Conservation (phyloP, 768 basidiomycete genomes). For the Chlorophyllum brunneum region DNA sequence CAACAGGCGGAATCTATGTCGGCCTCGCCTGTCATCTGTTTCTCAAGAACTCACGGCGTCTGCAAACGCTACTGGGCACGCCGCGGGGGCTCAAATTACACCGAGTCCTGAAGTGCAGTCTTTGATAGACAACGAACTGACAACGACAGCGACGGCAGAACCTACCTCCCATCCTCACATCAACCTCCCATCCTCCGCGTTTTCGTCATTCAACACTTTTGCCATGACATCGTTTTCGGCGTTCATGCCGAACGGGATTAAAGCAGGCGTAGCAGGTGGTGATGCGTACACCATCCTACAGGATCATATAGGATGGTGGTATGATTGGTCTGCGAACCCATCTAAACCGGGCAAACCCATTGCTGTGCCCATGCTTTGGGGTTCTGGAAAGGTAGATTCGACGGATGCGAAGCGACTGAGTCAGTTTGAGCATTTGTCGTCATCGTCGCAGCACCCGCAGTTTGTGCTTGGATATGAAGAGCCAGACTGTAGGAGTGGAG, state of each 20-base stretch:
- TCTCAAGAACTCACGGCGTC: conserved; percentile 1
- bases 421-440: conserved; percentile 30
- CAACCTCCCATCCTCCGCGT: not conserved
- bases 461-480: conserved; percentile 46
- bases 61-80: not conserved
- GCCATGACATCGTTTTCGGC: conserved; percentile 6
- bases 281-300: conserved; percentile 36
- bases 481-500: conserved; percentile 41
- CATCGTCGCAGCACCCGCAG: conserved; percentile 21
- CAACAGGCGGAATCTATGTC: conserved; percentile 16
- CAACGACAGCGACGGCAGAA: not conserved
- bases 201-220: not conserved
- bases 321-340: conserved; percentile 44
- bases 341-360: conserved; percentile 35
- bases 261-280: conserved; percentile 44
- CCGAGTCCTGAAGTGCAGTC: not conserved
- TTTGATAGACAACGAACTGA: not conserved
- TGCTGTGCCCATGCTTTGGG: conserved; percentile 47
- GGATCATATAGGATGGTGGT: conserved; percentile 46
- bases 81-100: not conserved
- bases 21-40: conserved; percentile 13
- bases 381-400: conserved; percentile 34
- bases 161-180: not conserved
- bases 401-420: conserved; percentile 35
- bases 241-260: conserved; percentile 39